phyloP scores from a whole-genome alignment of 257 asterid genomes.

The Nicotiana tomentosiformis region DNA sequence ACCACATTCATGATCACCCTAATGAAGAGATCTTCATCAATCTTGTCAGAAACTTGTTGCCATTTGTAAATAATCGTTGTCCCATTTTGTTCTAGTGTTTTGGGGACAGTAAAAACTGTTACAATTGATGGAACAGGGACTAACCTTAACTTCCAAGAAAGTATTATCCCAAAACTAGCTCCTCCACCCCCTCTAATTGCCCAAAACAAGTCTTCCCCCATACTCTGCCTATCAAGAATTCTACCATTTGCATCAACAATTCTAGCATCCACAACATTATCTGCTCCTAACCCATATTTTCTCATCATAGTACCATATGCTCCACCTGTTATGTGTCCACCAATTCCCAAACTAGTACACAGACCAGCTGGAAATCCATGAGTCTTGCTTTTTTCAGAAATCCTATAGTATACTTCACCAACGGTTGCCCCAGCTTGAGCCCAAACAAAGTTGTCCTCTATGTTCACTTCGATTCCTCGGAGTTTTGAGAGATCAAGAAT shows the following conservation, averaged over 20 bases:
- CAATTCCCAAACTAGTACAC: slow-evolving; percentile 52
- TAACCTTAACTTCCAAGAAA: slow-evolving; percentile 52
- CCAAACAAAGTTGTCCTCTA: slow-evolving; percentile 24
- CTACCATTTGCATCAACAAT: slow-evolving; percentile 44
- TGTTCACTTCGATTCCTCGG: slow-evolving; percentile 18
- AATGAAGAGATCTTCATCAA: slow-evolving; percentile 51
- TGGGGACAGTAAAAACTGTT: slow-evolving; percentile 51
- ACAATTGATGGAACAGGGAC: slow-evolving; percentile 48
- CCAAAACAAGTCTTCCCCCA: slow-evolving; percentile 71
- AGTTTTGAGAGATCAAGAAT: slow-evolving; percentile 24
- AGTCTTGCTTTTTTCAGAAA: slow-evolving; percentile 19
- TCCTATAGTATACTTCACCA: slow-evolving; percentile 25
- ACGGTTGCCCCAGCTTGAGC: slow-evolving; percentile 28
- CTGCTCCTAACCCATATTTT: slow-evolving; percentile 54
- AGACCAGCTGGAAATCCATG: slow-evolving; percentile 50
- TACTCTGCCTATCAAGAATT: slow-evolving; percentile 41
- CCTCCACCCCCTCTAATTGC: slow-evolving; percentile 69
- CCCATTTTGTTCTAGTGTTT: slow-evolving; percentile 41
- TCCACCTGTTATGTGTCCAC: slow-evolving; percentile 66
- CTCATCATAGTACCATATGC: slow-evolving; percentile 62
- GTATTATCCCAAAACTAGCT: slow-evolving; percentile 47
- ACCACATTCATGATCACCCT: slow-evolving; percentile 35
- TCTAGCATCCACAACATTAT: slow-evolving; percentile 48
- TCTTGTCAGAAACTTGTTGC: slow-evolving; percentile 49
- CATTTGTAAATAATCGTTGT: slow-evolving; percentile 52